Evolutionary conservation across 2,329 filamentous ascomycete species (phyloP), one percentile per base, ranked within the genome.

Genomic region (Aspergillus felis): DNA sequence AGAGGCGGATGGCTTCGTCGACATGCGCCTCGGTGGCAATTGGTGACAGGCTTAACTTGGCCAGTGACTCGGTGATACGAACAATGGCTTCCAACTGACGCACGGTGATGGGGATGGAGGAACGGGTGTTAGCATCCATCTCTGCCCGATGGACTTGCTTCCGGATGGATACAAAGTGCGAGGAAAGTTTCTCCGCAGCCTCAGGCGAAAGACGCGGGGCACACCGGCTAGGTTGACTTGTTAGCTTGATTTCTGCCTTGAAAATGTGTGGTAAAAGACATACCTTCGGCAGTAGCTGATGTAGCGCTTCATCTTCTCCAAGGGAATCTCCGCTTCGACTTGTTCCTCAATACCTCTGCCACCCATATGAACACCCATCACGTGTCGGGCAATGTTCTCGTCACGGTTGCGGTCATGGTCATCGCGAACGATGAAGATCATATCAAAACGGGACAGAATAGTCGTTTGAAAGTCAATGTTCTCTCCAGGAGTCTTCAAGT

Each of bases 381-480:
- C 93, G 84, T 99, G 94, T 71, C 88, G 93, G 12, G 94, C 94
- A 69, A 99, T 97, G 3, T 84, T 87, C 78, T 97, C 91, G 71
- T 99, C 94, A 68, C 93, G 90, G 57, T 85, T 88, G 48, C 91
- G 85, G 61, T 93, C 91, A 73, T 99, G 94, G 61, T 96, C 92
- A 73, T 99, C 94, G 66, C 90, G 91, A 61, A 99, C 93, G 64
- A 99, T 97, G 80, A 97, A 99, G 64, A 99, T 97, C 91, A 99
- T 97, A 75, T 99, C 94, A 74, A 99, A 99, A 83, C 94, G 90
- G 2, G 93, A 97, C 64, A 99, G 74, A 68, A 99, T 97, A 3
- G 94, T 99, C 0, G 94, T 99, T 71, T 99, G 94, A 76, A 99
- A 99, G 76, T 99, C 94, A 65, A 99, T 99, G 72, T 99, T 99